phyloP scores from a whole-genome alignment of 208 protist genomes.

The Strigomonas culicis region DNA sequence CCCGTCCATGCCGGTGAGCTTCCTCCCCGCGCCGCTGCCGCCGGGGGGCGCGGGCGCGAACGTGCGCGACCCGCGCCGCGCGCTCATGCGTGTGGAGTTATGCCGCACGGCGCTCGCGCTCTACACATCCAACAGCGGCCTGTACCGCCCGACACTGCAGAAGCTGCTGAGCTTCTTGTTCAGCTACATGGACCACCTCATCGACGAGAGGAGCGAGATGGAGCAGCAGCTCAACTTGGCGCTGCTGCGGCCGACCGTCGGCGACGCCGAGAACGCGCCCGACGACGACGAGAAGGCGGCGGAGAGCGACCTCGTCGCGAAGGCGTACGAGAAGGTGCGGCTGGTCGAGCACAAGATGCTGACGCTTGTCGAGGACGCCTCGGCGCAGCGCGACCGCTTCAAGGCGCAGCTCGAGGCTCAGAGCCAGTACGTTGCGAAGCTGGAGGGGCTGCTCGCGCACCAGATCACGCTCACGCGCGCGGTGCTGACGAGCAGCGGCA shows the following conservation, averaged over 20 bases:
- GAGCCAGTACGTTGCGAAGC: constrained; percentile 30
- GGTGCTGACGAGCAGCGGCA: constrained; percentile 24
- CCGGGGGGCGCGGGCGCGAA: no score
- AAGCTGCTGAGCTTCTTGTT: constrained; percentile 74
- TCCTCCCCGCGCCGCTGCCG: no score
- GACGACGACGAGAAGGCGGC: constrained; percentile 13
- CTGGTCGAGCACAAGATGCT: constrained; percentile 64
- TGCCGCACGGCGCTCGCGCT: constrained; percentile 66
- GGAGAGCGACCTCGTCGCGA: constrained; percentile 41
- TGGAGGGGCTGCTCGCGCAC: constrained; percentile 64
- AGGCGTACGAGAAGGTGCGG: constrained; percentile 62
- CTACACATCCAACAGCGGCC: constrained; percentile 69
- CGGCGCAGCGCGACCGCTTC: constrained; percentile 72
- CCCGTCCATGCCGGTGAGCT: not conserved
- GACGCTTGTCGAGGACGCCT: constrained; percentile 66
- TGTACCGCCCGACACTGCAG: constrained; percentile 61
- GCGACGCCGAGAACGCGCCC: not conserved
- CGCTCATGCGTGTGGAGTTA: constrained; percentile 48
- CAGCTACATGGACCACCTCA: constrained; percentile 55
- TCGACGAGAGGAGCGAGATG: constrained; percentile 26
- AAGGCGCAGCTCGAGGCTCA: constrained; percentile 51
- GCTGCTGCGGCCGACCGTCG: constrained; percentile 2
- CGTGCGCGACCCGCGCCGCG: constrained; percentile 5
- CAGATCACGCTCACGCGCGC: constrained; percentile 66
- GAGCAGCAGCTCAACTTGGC: constrained; percentile 12